phyloP scores from a whole-genome alignment of 257 asterid genomes.

The Solanum tarapatanum region DNA sequence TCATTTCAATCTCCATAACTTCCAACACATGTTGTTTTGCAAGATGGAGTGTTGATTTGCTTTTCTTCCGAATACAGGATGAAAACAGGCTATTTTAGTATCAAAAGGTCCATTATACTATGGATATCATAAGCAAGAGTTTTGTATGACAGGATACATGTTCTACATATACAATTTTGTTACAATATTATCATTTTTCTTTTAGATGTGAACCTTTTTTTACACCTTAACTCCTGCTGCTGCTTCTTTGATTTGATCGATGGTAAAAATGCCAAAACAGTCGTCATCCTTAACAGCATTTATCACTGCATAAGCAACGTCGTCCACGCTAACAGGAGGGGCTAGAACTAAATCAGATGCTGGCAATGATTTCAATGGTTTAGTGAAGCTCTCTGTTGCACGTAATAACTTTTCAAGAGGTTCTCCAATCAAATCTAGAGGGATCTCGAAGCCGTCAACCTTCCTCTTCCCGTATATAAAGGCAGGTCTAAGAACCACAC shows the following conservation, averaged over 20 bases:
- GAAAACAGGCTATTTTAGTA: background rate
- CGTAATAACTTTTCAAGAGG: constrained; percentile 64
- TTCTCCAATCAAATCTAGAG: constrained; percentile 75
- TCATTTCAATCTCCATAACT: background rate
- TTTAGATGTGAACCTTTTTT: background rate
- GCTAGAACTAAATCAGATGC: constrained; percentile 83
- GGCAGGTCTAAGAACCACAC: constrained; percentile 84
- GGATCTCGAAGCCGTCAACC: constrained; percentile 77
- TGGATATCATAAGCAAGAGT: background rate
- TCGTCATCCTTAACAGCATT: constrained; percentile 69
- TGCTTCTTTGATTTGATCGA: constrained; percentile 92
- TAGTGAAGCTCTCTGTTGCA: constrained; percentile 52
- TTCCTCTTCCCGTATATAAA: constrained; percentile 87
- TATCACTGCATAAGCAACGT: constrained; percentile 69
- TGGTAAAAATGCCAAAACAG: constrained; percentile 76
- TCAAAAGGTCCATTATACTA: background rate
- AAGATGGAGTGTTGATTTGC: background rate
- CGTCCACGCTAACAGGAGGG: constrained; percentile 86
- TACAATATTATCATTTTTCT: background rate
- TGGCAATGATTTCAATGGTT: constrained; percentile 75
- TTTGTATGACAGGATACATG: background rate
- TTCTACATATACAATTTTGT: background rate
- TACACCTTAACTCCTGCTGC: constrained; percentile 47
- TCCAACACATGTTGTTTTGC: background rate
- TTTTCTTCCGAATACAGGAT: background rate